Evolutionary conservation across 352 stramenopile genomes (phyloP).

Genomic region (Pythium rishiriense): DNA sequence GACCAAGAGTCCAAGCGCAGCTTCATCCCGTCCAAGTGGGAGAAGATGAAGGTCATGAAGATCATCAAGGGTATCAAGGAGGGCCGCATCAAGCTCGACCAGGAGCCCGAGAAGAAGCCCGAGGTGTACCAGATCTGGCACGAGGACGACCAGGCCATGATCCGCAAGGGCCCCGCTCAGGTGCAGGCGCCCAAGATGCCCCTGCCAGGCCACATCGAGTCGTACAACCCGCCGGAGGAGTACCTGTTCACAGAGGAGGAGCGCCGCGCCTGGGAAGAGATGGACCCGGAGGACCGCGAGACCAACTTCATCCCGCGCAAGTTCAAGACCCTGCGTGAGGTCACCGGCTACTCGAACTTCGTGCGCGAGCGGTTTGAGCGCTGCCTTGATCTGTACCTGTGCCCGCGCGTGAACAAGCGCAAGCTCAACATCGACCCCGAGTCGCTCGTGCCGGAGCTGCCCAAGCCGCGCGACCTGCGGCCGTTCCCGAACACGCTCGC

Average conservation of each 20-base stretch:
- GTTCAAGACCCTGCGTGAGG: conserved; percentile 95
- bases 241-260: conserved; percentile 98
- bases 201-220: conserved; percentile 97
- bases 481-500: conserved; percentile 97
- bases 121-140: conserved; percentile 93
- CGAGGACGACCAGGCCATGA: conserved; percentile 86
- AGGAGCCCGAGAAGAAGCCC: conserved; percentile 91
- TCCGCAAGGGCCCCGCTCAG: conserved; percentile 93
- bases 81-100: conserved; percentile 92
- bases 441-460: conserved; percentile 95
- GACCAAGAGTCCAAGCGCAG: conserved; percentile 90
- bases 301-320: conserved; percentile 98
- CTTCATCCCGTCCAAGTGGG: conserved; percentile 97
- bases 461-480: conserved; percentile 95
- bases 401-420: conserved; percentile 94
- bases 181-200: conserved; percentile 98
- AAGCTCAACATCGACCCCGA: conserved; percentile 99
- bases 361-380: conserved; percentile 99
- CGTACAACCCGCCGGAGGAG: conserved; percentile 99
- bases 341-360: conserved; percentile 96
- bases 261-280: conserved; percentile 93
- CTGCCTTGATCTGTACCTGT: conserved; percentile 99
- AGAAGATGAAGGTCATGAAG: conserved; percentile 97
- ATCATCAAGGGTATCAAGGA: conserved; percentile 97
- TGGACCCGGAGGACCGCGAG: conserved; percentile 95